These are phyloP conservation scores for Dactylorhiza incarnata DNA, from an alignment of 106 monocot genomes.

Conservation along the genomic window DNA sequence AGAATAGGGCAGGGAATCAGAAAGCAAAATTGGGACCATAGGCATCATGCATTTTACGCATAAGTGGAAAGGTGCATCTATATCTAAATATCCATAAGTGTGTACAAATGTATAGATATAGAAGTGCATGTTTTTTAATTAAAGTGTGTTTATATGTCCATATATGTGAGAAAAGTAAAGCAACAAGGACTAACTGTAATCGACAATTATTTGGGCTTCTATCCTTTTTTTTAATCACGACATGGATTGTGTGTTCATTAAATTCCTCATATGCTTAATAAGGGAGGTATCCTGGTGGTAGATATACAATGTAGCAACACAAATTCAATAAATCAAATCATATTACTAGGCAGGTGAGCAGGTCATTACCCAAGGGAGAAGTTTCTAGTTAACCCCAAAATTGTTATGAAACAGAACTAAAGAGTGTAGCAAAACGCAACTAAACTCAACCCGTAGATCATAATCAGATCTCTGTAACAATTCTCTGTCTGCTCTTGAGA, in stretches of 20 bases:
- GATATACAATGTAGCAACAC: neutral
- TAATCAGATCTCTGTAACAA: too few species aligned
- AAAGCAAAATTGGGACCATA: too few species aligned
- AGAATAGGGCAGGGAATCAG: too few species aligned
- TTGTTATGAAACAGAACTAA: neutral
- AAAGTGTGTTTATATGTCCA: too few species aligned
- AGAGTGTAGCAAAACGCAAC: neutral
- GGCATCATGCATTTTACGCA: too few species aligned
- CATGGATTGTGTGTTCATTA: neutral
- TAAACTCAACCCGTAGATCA: constrained; percentile 57
- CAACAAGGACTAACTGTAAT: neutral
- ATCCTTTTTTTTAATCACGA: neutral
- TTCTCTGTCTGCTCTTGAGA: too few species aligned
- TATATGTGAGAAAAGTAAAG: neutral
- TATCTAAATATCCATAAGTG: neutral
- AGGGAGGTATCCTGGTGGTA: too few species aligned
- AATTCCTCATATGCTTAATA: neutral
- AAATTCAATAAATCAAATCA: constrained; percentile 1
- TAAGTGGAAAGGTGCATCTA: too few species aligned
- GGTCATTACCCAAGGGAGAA: neutral
- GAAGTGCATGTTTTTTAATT: neutral
- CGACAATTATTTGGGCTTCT: neutral
- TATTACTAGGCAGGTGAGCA: too few species aligned
- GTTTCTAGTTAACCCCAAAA: neutral
- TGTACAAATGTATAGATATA: neutral